phyloP scores from a whole-genome alignment of 176 grass and related monocot species.

The Poa pratensis region DNA sequence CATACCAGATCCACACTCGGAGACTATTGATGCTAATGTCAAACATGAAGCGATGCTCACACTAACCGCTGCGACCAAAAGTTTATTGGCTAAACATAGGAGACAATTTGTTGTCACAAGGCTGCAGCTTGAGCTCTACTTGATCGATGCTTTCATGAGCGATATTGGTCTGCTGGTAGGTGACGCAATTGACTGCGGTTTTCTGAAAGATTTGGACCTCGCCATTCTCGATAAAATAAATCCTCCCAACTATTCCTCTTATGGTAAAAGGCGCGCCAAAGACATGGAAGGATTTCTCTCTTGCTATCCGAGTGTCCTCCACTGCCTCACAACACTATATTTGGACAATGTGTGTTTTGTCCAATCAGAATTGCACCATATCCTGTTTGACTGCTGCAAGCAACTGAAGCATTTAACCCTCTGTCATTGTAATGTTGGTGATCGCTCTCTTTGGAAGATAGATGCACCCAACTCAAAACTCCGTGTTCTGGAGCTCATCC shows the following conservation, averaged over 20 bases:
- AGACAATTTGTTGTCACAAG: background rate
- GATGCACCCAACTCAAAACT: slow-evolving; percentile 31
- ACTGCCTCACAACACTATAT: background rate
- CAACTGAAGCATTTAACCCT: background rate
- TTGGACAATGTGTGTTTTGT: background rate
- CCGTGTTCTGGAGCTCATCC: background rate
- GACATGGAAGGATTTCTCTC: background rate
- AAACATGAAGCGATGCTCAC: background rate
- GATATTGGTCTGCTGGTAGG: background rate
- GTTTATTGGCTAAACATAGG: background rate
- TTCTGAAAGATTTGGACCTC: background rate
- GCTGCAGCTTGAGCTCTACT: background rate
- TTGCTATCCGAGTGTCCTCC: background rate
- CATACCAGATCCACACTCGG: too few species aligned
- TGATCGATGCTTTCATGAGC: background rate
- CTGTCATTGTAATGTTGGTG: background rate
- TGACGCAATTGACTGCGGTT: background rate
- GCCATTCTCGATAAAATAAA: background rate
- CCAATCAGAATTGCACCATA: background rate
- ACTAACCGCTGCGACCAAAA: background rate
- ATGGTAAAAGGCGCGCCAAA: background rate
- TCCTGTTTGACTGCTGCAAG: background rate
- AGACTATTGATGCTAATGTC: too few species aligned
- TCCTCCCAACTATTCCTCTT: too few species aligned
- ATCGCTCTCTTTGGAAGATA: background rate